Percentiles rank a stretch among this genome's conserved stretches.
These are phyloP conservation scores for Pinus tabuliformis DNA, from an alignment of 75 land plant genomes.

Conservation along the genomic window DNA sequence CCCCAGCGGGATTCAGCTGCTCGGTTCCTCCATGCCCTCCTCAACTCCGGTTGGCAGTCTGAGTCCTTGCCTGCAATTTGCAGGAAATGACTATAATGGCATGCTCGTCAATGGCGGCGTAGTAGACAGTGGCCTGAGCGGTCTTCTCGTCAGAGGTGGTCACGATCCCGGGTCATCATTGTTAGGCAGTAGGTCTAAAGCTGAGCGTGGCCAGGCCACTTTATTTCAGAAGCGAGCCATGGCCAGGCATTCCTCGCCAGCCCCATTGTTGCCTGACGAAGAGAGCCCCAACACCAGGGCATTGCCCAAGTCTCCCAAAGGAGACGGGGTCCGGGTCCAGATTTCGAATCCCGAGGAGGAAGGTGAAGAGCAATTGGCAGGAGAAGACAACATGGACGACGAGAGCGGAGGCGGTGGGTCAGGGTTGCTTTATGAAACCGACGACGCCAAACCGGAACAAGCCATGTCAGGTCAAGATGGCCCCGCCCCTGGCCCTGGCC, in stretches of 20 bases:
- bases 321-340: background rate
- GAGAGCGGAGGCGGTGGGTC: conserved; percentile 55
- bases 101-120: background rate
- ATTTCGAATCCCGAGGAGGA: background rate
- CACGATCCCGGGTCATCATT: too few relatives aligned
- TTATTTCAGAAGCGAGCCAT: conserved; percentile 88
- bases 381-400: conserved; percentile 53
- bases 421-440: conserved; percentile 64
- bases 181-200: too few relatives aligned
- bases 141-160: background rate
- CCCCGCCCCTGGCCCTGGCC: background rate
- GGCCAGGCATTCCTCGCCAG: conserved; percentile 24
- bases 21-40: too few relatives aligned
- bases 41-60: background rate
- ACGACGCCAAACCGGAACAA: conserved; percentile 33
- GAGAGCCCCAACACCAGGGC: conserved; percentile 1
- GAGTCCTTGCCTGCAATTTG: conserved; percentile 3
- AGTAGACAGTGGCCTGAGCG: background rate
- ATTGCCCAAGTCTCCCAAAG: background rate
- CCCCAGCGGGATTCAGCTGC: background rate
- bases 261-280: background rate
- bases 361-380: conserved; percentile 1
- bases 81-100: background rate
- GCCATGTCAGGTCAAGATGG: background rate
- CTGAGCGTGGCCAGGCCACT: conserved; percentile 46